A percentile compares a stretch with the other conserved stretches of the same genome.
Conservation (phyloP, 1,284 basidiomycete genomes). For the Heimioporus punctisporus region DNA sequence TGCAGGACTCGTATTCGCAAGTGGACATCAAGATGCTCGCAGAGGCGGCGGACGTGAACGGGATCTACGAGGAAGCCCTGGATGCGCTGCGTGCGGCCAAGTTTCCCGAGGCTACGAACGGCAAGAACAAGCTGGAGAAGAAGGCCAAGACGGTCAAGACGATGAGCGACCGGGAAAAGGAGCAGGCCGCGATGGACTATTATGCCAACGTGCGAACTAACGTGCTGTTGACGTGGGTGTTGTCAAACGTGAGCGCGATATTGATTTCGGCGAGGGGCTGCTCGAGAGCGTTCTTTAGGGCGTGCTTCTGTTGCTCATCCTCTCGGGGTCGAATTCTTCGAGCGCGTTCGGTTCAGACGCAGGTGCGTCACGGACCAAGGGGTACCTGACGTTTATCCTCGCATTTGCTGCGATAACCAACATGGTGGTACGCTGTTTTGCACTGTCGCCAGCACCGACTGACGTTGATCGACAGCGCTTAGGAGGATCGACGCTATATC, state of each 20-base stretch:
- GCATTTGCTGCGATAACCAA: conserved; percentile 80
- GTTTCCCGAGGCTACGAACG: conserved; percentile 40
- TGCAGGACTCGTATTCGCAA: conserved; percentile 76
- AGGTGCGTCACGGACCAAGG: conserved; percentile 61
- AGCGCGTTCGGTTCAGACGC: conserved; percentile 62
- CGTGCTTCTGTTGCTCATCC: conserved; percentile 71
- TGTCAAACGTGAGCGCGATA: conserved; percentile 70
- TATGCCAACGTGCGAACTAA: conserved; percentile 93
- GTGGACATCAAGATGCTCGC: conserved; percentile 92
- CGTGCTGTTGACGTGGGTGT: conserved; percentile 84
- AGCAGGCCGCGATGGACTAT: conserved; percentile 83
- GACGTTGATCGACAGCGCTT: conserved; percentile 46
- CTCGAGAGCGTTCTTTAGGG: too few species aligned
- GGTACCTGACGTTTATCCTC: conserved; percentile 82
- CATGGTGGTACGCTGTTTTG: conserved; percentile 46
- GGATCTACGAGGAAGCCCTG: conserved; percentile 89
- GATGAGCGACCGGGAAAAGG: conserved; percentile 57
- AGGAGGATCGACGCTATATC: conserved; percentile 63
- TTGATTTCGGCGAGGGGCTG: background rate
- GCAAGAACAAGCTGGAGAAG: conserved; percentile 11
- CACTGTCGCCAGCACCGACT: background rate
- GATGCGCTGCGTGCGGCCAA: conserved; percentile 78
- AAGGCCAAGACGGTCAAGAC: conserved; percentile 28
- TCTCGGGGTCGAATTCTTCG: conserved; percentile 65
- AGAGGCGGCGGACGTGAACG: conserved; percentile 87